phyloP scores from a whole-genome alignment of 1,284 basidiomycete genomes.

The Pascua sp. region DNA sequence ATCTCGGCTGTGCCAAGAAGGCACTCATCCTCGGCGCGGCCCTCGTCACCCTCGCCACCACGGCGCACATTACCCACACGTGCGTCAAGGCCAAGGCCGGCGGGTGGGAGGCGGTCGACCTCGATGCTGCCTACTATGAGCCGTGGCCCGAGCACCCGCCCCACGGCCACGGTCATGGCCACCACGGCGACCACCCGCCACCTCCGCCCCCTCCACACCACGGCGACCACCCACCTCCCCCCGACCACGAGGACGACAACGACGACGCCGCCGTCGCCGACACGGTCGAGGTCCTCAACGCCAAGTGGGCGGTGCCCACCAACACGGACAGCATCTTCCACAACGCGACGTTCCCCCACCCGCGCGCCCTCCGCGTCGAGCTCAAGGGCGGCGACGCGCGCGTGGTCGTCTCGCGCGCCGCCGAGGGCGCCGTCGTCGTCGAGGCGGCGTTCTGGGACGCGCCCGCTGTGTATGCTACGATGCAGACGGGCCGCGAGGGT shows the following conservation, averaged over 20 bases:
- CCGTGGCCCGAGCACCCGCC: no score
- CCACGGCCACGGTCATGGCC: no score
- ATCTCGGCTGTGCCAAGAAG: not conserved
- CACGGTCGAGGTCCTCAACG: not conserved
- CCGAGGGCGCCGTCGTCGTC: slow-evolving; percentile 18
- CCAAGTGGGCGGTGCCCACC: no score
- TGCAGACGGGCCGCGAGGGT: not conserved
- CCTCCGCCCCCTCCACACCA: not conserved
- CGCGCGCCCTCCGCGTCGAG: not conserved
- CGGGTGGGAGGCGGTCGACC: no score
- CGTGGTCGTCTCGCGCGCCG: slow-evolving; percentile 23
- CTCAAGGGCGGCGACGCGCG: slow-evolving; percentile 13
- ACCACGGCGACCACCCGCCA: not conserved
- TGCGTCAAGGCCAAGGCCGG: no score
- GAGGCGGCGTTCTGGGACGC: slow-evolving; percentile 21
- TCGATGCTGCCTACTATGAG: no score
- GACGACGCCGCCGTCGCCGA: not conserved
- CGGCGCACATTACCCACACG: not conserved
- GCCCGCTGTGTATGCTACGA: not conserved
- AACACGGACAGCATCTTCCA: no score
- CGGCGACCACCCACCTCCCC: not conserved
- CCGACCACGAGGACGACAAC: no score
- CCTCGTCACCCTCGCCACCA: not conserved
- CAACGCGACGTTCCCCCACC: not conserved
- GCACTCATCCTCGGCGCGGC: not conserved